Evolutionary conservation across 441 rosid species (phyloP).

Genomic region (Erysimum cheiri): DNA sequence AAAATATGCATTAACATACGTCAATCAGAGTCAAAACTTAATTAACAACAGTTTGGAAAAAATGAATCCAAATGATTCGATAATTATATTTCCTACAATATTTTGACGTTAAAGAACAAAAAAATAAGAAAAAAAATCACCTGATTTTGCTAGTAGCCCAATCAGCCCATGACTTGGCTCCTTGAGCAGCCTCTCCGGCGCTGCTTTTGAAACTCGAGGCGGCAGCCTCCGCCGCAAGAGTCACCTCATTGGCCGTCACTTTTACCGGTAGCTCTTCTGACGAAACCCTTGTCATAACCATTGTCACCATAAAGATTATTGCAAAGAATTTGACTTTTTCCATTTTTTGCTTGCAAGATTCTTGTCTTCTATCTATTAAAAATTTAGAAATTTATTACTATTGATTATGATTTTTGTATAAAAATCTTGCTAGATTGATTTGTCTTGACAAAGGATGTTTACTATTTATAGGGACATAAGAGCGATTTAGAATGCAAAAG

Average conservation of each 20-base stretch:
- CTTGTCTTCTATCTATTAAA: constrained; percentile 11
- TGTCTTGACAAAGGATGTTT: constrained; percentile 4
- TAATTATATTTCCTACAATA: not conserved
- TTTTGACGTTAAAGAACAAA: not conserved
- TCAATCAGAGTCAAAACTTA: not conserved
- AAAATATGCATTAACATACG: not conserved
- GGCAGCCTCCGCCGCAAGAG: constrained; percentile 44
- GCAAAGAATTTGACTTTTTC: constrained; percentile 21
- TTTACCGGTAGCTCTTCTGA: constrained; percentile 32
- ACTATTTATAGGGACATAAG: constrained; percentile 24
- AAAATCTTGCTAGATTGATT: constrained; percentile 2
- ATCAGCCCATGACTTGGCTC: constrained; percentile 44
- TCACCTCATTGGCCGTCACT: constrained; percentile 33
- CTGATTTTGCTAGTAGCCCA: constrained; percentile 42
- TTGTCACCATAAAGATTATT: constrained; percentile 23
- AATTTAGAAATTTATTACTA: constrained; percentile 27
- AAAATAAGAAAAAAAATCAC: not conserved
- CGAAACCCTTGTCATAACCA: constrained; percentile 26
- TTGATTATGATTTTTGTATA: constrained; percentile 16
- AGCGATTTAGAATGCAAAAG: constrained; percentile 15
- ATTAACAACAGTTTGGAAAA: not conserved
- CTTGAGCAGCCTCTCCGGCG: constrained; percentile 45
- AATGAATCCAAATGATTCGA: not conserved
- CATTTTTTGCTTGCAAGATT: constrained; percentile 20
- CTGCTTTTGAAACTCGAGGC: constrained; percentile 42